Conservation (phyloP, 805 yeast genomes). For the Hanseniaspora mollemarum region DNA sequence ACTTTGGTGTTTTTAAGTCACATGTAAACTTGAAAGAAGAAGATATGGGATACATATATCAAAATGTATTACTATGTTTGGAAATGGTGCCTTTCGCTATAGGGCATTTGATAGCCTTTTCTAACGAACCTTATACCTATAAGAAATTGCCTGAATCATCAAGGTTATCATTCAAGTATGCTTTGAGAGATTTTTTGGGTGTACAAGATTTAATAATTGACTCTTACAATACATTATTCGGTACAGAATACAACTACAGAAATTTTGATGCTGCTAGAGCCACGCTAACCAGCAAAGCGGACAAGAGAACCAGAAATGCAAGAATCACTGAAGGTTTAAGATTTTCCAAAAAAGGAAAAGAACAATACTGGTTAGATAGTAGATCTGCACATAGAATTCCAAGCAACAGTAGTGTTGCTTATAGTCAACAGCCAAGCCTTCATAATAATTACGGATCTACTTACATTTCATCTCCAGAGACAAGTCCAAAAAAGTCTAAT, state of each 20-base stretch:
- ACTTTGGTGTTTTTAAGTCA: slow-evolving; percentile 35
- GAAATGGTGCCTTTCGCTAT: slow-evolving; percentile 79
- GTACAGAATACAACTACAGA: slow-evolving; percentile 71
- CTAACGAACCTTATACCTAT: slow-evolving; percentile 59
- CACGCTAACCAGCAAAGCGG: slow-evolving; percentile 49
- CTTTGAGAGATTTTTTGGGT: slow-evolving; percentile 68
- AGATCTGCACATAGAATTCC: not conserved
- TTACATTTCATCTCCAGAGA: not conserved
- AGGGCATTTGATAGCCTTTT: slow-evolving; percentile 81
- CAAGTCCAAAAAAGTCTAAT: not conserved
- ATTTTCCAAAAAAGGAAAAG: slow-evolving; percentile 64
- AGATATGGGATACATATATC: slow-evolving; percentile 47
- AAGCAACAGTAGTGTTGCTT: not conserved
- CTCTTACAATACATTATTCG: slow-evolving; percentile 51
- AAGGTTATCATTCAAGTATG: slow-evolving; percentile 47
- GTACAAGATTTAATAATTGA: slow-evolving; percentile 69
- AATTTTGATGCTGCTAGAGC: slow-evolving; percentile 75
- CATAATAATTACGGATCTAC: slow-evolving; percentile 1
- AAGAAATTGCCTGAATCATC: slow-evolving; percentile 55
- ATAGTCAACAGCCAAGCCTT: not conserved
- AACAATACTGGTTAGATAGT: slow-evolving; percentile 62
- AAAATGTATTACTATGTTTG: slow-evolving; percentile 65
- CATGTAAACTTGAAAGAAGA: slow-evolving; percentile 28
- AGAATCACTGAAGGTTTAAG: slow-evolving; percentile 75
- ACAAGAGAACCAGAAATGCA: slow-evolving; percentile 50